Conservation (phyloP, 1,139 yeast genomes). For the Suzukiozyma palmioleophila region DNA sequence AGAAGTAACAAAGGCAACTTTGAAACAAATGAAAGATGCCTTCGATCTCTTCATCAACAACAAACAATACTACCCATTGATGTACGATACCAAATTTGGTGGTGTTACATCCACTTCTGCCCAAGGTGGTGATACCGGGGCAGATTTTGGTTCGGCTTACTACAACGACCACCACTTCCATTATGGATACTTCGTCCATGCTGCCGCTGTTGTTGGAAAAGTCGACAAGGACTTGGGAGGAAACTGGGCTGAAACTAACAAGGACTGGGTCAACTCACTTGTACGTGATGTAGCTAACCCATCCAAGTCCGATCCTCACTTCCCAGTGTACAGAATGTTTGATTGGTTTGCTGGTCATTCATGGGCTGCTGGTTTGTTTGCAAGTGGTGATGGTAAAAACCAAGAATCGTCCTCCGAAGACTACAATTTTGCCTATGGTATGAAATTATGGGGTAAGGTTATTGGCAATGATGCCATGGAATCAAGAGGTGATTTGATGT, state of each 20-base stretch:
- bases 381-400: slow-evolving; percentile 69
- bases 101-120: slow-evolving; percentile 66
- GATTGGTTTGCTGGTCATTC: slow-evolving; percentile 83
- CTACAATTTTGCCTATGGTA: slow-evolving; percentile 75
- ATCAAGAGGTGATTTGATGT: slow-evolving; percentile 67
- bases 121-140: slow-evolving; percentile 39
- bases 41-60: slow-evolving; percentile 46
- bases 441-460: slow-evolving; percentile 75
- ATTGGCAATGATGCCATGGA: slow-evolving; percentile 66
- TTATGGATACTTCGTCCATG: slow-evolving; percentile 70
- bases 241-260: slow-evolving; percentile 61
- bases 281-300: slow-evolving; percentile 80
- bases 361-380: slow-evolving; percentile 75
- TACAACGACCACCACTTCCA: slow-evolving; percentile 82
- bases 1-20: slow-evolving; percentile 41
- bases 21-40: slow-evolving; percentile 48
- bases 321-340: slow-evolving; percentile 73
- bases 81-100: slow-evolving; percentile 61
- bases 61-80: slow-evolving; percentile 52
- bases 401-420: slow-evolving; percentile 81
- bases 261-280: slow-evolving; percentile 36
- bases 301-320: slow-evolving; percentile 49
- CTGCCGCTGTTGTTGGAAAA: slow-evolving; percentile 70
- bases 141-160: slow-evolving; percentile 55
- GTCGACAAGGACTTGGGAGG: slow-evolving; percentile 50